phyloP scores from a whole-genome alignment of 768 basidiomycete genomes.

The Cubamyces lactineus region DNA sequence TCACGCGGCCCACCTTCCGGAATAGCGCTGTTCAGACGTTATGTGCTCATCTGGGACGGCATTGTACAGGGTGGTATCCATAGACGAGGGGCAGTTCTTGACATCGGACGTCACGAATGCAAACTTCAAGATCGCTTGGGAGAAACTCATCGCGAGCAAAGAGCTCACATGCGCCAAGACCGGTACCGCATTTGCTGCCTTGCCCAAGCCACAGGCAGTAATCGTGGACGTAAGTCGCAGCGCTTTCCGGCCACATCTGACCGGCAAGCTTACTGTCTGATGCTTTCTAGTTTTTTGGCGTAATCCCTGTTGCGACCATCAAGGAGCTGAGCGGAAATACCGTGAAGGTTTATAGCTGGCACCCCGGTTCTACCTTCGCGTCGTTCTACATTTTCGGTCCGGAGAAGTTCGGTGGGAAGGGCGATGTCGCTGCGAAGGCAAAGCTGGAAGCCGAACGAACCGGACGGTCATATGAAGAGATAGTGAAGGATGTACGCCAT shows the following conservation, averaged over 20 bases:
- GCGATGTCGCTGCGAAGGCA: conserved; percentile 10
- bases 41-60: not conserved
- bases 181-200: not conserved
- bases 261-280: not conserved
- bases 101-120: not conserved
- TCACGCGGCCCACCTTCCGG: too few species aligned
- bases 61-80: conserved; percentile 9
- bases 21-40: not conserved
- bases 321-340: conserved; percentile 16
- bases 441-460: conserved; percentile 10
- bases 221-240: conserved; percentile 24
- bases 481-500: conserved; percentile 7
- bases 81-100: not conserved
- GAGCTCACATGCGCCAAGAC: conserved; percentile 19
- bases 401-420: conserved; percentile 19
- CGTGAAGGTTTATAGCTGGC: conserved; percentile 23
- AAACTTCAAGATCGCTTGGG: conserved; percentile 9
- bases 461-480: conserved; percentile 5
- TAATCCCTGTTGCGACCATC: not conserved
- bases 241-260: too few species aligned
- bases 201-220: conserved; percentile 15
- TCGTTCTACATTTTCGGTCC: conserved; percentile 21
- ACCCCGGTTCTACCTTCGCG: conserved; percentile 8
- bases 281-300: conserved; percentile 8
- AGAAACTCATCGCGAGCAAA: conserved; percentile 3